Evolutionary conservation across 176 grass and related monocot genomes (phyloP).

Genomic region (Phyllostachys edulis): DNA sequence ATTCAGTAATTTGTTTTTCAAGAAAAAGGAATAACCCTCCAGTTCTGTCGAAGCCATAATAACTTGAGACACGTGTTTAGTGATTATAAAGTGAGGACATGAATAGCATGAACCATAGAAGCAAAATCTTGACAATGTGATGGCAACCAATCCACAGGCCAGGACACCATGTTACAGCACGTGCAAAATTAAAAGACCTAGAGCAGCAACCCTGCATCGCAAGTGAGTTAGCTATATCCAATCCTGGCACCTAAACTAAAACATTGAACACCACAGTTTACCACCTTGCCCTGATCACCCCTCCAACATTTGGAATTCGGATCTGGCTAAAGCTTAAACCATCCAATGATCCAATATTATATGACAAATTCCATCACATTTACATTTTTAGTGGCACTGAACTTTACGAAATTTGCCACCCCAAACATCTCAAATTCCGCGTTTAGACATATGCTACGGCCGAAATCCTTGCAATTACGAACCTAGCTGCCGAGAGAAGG

Average conservation of each 20-base stretch:
- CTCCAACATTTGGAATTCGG: not conserved
- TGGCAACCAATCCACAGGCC: not conserved
- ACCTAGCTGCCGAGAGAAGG: conserved; percentile 39
- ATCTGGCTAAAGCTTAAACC: conserved; percentile 7
- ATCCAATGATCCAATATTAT: not conserved
- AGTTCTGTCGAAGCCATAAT: not conserved
- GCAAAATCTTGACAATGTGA: not conserved
- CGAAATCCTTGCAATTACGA: not conserved
- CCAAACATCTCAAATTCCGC: not conserved
- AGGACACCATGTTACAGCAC: not conserved
- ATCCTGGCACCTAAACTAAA: not conserved
- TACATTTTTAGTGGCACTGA: not conserved
- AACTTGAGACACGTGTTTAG: conserved; percentile 7
- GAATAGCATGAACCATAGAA: not conserved
- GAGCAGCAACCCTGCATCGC: not conserved
- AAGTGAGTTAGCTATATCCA: not conserved
- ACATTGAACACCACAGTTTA: not conserved
- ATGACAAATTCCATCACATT: not conserved
- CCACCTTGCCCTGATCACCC: not conserved
- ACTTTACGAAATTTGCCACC: not conserved
- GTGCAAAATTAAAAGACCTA: not conserved
- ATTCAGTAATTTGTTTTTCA: not conserved
- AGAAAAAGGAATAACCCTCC: not conserved
- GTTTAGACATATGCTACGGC: not conserved
- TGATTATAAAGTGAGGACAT: conserved; percentile 3